Conservation (phyloP, 2,329 filamentous ascomycete genomes). For the Arthroderma sp. region DNA sequence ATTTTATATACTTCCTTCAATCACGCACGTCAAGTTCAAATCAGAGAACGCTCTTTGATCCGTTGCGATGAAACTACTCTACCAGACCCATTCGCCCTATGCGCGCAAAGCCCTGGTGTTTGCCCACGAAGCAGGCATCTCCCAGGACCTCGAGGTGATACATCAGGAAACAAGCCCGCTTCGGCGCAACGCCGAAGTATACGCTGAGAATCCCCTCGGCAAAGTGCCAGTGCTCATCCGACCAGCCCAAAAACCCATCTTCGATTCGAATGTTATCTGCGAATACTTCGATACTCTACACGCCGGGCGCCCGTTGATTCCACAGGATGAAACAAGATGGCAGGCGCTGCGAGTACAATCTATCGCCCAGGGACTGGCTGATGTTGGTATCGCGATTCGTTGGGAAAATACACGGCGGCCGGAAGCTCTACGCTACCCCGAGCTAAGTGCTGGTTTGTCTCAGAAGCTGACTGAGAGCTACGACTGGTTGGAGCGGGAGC, state of each 20-base stretch:
- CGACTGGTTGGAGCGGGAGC: neutral
- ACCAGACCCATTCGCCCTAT: neutral
- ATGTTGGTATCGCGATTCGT: neutral
- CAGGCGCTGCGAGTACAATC: neutral
- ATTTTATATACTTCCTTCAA: too few relatives aligned
- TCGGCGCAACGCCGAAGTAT: neutral
- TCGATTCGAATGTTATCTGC: neutral
- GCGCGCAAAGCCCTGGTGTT: neutral
- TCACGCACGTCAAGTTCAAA: too few relatives aligned
- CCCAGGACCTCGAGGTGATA: neutral
- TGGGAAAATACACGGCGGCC: neutral
- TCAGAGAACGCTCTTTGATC: too few relatives aligned
- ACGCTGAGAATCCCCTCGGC: neutral
- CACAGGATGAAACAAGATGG: neutral
- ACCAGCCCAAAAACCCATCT: too few relatives aligned
- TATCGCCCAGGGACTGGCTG: neutral
- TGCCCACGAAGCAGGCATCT: neutral
- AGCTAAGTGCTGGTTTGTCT: neutral
- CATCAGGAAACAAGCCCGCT: neutral
- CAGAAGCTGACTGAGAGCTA: neutral
- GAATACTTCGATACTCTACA: neutral
- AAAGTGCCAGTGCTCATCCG: neutral
- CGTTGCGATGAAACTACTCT: neutral
- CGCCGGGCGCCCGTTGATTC: neutral
- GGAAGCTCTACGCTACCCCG: neutral